Evolutionary conservation across 2,329 filamentous ascomycete species (phyloP), one percentile per base, ranked within the genome.

Genomic region (Tolypocladium album): DNA sequence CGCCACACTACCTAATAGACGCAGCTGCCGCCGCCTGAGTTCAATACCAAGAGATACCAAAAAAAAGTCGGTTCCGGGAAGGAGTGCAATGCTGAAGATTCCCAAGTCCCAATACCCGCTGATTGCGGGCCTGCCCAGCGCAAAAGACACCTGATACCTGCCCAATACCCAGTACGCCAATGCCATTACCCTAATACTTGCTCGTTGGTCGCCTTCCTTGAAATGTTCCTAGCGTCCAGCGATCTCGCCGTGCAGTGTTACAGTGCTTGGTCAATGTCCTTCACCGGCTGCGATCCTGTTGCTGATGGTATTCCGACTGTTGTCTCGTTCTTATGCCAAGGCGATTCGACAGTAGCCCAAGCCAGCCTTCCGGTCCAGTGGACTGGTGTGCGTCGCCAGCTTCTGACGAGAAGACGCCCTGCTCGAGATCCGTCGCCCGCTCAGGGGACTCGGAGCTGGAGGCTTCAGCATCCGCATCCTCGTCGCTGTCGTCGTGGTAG

Each of bases 401-500:
- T 17, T 66, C 67, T 17, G 65, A 58, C 0, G 66, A 60, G 17
- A 63, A 61, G 3, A 75, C 64, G 2, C 79, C 79, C 42, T 77
- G 77, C 62, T 82, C 79, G 2, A 79, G 65, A 58, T 82, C 79
- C 1, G 69, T 64, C 17, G 71, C 70, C 34, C 67, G 64, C 13
- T 71, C 71, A 13, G 63, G 66, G 3, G 70, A 68, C 13, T 66
- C 67, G 31, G 69, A 67, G 38, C 70, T 69, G 1, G 72, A 70
- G 15, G 67, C 72, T 57, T 74, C 75, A 2, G 71, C 75, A 42
- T 71, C 68, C 2, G 73, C 72, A 9, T 72, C 79, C 0, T 82
- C 77, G 31, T 78, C 76, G 42, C 75, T 77, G 55, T 81, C 80
- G 59, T 83, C 81, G n/a, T 73, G 78, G 61, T 83, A 84, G 2